Conservation (phyloP, 306 rosid genomes). For the Astragalus glycyphyllos region DNA sequence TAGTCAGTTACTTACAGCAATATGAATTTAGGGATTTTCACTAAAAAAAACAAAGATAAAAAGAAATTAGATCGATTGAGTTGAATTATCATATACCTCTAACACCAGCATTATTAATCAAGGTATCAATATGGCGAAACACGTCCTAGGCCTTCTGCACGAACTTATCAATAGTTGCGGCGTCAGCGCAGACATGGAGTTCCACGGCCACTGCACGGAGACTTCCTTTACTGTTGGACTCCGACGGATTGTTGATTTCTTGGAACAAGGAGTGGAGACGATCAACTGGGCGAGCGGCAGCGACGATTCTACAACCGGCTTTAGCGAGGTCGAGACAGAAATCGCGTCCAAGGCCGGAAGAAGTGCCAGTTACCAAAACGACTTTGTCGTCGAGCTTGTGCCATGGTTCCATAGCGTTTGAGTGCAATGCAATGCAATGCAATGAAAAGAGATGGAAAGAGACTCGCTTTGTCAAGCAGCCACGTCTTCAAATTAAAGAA, state of each 20-base stretch:
- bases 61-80: neutral
- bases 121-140: slow-evolving; percentile 69
- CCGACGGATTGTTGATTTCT: slow-evolving; percentile 55
- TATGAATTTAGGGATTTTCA: neutral
- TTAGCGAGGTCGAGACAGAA: slow-evolving; percentile 76
- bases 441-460: no score
- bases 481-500: no score
- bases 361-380: slow-evolving; percentile 84
- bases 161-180: slow-evolving; percentile 54
- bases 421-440: no score
- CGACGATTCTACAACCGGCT: slow-evolving; percentile 72
- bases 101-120: slow-evolving; percentile 77
- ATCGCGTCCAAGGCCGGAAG: slow-evolving; percentile 76
- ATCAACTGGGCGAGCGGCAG: slow-evolving; percentile 80
- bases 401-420: slow-evolving; percentile 60
- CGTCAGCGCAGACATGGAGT: slow-evolving; percentile 68
- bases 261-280: slow-evolving; percentile 66
- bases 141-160: slow-evolving; percentile 78
- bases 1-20: no score
- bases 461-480: no score
- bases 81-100: slow-evolving; percentile 56
- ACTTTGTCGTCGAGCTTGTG: slow-evolving; percentile 61
- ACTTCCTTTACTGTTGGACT: slow-evolving; percentile 3
- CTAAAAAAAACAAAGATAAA: neutral
- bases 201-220: slow-evolving; percentile 67